Evolutionary conservation across 768 basidiomycete genomes (phyloP).

Genomic region (Trametes maxima): DNA sequence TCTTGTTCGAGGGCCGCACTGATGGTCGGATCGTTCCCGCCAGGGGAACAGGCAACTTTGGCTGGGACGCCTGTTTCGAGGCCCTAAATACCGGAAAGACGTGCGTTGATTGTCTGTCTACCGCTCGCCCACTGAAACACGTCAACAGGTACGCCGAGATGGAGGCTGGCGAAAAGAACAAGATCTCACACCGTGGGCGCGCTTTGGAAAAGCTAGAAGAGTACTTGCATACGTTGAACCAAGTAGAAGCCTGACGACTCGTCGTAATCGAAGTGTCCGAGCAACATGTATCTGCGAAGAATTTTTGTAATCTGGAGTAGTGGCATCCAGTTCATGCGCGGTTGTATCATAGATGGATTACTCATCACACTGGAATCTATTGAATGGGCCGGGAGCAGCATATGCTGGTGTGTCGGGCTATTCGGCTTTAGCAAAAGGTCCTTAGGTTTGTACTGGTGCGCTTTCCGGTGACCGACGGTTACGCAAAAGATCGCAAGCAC

Average conservation of each 20-base stretch:
- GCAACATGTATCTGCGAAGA: neutral
- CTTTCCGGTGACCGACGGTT: too few relatives aligned
- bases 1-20: slow-evolving; percentile 86
- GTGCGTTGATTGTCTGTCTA: slow-evolving; percentile 41
- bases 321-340: too few relatives aligned
- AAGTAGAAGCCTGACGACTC: neutral
- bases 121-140: neutral
- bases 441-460: too few relatives aligned
- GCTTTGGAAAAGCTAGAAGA: slow-evolving; percentile 60
- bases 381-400: too few relatives aligned
- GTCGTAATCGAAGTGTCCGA: neutral
- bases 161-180: slow-evolving; percentile 62
- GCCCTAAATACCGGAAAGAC: slow-evolving; percentile 76
- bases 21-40: slow-evolving; percentile 89
- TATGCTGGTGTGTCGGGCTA: too few relatives aligned
- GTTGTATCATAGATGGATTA: too few relatives aligned
- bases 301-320: neutral
- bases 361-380: too few relatives aligned
- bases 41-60: slow-evolving; percentile 76
- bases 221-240: slow-evolving; percentile 36
- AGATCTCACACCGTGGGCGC: slow-evolving; percentile 64
- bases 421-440: too few relatives aligned
- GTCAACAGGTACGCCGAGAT: slow-evolving; percentile 65
- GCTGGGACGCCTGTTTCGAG: slow-evolving; percentile 91
- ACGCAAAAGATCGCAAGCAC: too few relatives aligned